These are phyloP conservation scores for Pythium monospermum DNA, from an alignment of 352 stramenopile genomes.

Conservation along the genomic window DNA sequence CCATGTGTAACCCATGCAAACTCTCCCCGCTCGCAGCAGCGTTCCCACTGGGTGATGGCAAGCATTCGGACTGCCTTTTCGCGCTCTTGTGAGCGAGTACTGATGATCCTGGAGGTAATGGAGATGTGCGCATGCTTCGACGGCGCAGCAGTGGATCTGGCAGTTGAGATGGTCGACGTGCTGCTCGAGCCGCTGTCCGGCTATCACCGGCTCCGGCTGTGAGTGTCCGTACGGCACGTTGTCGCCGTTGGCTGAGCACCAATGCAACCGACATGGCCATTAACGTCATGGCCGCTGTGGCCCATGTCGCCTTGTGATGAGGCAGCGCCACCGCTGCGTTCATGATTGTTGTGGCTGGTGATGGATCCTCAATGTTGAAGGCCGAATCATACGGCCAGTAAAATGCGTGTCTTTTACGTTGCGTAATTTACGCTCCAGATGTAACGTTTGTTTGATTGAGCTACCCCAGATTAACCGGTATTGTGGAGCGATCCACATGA, in stretches of 20 bases:
- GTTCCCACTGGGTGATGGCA: too few relatives aligned
- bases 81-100: too few relatives aligned
- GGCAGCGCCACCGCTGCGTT: neutral
- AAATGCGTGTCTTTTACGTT: neutral
- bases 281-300: constrained; percentile 24
- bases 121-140: neutral
- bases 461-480: neutral
- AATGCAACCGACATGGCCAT: constrained; percentile 30
- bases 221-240: constrained; percentile 1
- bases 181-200: too few relatives aligned
- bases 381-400: constrained; percentile 5
- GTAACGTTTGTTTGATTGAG: constrained; percentile 4
- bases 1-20: constrained; percentile 28
- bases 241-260: constrained; percentile 25
- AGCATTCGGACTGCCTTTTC: too few relatives aligned
- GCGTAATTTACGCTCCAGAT: neutral
- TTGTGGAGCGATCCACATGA: constrained; percentile 6
- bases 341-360: constrained; percentile 1
- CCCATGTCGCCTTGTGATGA: constrained; percentile 23
- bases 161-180: constrained; percentile 6
- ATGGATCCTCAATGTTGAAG: neutral
- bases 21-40: too few relatives aligned
- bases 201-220: neutral
- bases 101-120: neutral
- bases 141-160: constrained; percentile 13